Evolutionary conservation across 1,284 basidiomycete species (phyloP).

Genomic region (Rhodofomes roseus): DNA sequence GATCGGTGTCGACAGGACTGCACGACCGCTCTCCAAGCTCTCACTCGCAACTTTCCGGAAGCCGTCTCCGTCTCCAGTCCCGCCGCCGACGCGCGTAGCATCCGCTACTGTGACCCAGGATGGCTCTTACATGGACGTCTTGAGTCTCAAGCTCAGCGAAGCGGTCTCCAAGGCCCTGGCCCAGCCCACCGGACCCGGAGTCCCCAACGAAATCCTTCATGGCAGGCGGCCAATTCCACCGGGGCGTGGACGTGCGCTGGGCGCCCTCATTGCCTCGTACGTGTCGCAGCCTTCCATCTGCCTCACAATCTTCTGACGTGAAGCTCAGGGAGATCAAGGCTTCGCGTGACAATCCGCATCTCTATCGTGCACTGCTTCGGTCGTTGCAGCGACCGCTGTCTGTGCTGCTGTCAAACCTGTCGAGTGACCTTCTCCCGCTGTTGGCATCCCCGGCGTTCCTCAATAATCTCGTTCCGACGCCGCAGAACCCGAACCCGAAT

Average conservation of each 20-base stretch:
- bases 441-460: constrained; percentile 62
- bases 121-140: constrained; percentile 72
- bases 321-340: constrained; percentile 62
- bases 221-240: constrained; percentile 67
- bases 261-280: constrained; percentile 64
- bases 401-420: constrained; percentile 67
- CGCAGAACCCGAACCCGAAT: constrained; percentile 50
- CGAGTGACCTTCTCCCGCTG: constrained; percentile 59
- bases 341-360: constrained; percentile 54
- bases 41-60: constrained; percentile 55
- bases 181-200: constrained; percentile 52
- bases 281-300: constrained; percentile 26
- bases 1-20: constrained; percentile 37
- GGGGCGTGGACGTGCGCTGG: constrained; percentile 63
- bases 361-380: constrained; percentile 67
- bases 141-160: constrained; percentile 73
- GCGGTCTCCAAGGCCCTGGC: constrained; percentile 73
- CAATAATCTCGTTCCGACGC: constrained; percentile 44
- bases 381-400: constrained; percentile 72
- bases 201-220: constrained; percentile 46
- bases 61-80: constrained; percentile 31
- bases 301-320: constrained; percentile 17
- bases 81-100: constrained; percentile 31
- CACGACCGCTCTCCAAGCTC: constrained; percentile 53
- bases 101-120: constrained; percentile 60